Percentiles rank a stretch among this genome's conserved stretches.
phyloP scores from a whole-genome alignment of 2,329 filamentous ascomycete genomes.

The Talaromyces amestolkiae region DNA sequence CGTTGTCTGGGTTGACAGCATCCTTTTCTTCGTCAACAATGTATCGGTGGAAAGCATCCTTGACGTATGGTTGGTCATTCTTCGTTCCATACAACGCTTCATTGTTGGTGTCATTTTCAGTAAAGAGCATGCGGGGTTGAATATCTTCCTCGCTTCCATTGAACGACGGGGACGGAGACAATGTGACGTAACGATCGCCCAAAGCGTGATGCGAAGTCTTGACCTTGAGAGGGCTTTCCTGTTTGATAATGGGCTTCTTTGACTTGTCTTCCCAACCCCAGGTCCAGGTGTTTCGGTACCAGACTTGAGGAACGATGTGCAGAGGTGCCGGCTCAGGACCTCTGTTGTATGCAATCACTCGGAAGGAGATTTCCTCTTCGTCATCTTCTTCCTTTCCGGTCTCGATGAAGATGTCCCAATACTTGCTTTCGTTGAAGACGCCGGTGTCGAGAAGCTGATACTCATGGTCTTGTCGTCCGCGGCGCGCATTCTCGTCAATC shows the following conservation, averaged over 20 bases:
- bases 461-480: slow-evolving; percentile 74
- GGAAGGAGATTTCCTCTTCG: slow-evolving; percentile 86
- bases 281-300: slow-evolving; percentile 96
- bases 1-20: slow-evolving; percentile 74
- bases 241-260: slow-evolving; percentile 75
- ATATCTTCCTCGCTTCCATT: slow-evolving; percentile 78
- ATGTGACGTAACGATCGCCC: slow-evolving; percentile 76
- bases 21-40: slow-evolving; percentile 79
- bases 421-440: slow-evolving; percentile 80
- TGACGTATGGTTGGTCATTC: slow-evolving; percentile 82
- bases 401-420: slow-evolving; percentile 98
- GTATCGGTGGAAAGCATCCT: slow-evolving; percentile 88
- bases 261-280: slow-evolving; percentile 78
- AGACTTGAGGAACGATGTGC: slow-evolving; percentile 91
- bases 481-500: slow-evolving; percentile 75
- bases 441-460: slow-evolving; percentile 92
- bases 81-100: slow-evolving; percentile 70
- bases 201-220: slow-evolving; percentile 77
- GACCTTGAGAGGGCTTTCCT: slow-evolving; percentile 64
- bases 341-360: slow-evolving; percentile 93
- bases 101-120: slow-evolving; percentile 92
- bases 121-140: slow-evolving; percentile 81
- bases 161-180: slow-evolving; percentile 86
- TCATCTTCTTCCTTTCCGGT: slow-evolving; percentile 92
- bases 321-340: slow-evolving; percentile 85